Percentiles rank a stretch among this genome's conserved stretches.
These are phyloP conservation scores for Ricinus communis DNA, from an alignment of 345 rosid genomes.

Conservation along the genomic window DNA sequence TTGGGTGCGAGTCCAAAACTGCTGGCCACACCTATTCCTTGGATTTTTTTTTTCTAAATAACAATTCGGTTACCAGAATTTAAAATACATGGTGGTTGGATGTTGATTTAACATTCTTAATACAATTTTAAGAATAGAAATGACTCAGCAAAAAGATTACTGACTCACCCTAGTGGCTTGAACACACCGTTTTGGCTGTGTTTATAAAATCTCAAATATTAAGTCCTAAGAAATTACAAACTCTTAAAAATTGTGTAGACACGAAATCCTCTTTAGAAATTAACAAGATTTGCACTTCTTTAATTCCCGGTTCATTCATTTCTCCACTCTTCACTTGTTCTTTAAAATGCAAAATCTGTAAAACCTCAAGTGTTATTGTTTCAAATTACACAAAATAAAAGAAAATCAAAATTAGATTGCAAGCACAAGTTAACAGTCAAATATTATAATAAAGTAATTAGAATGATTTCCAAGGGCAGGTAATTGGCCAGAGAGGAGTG, in stretches of 20 bases:
- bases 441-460: no score
- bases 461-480: constrained; percentile 57
- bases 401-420: neutral
- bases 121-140: no score
- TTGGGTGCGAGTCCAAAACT: no score
- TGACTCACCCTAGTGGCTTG: no score
- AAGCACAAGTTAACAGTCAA: neutral
- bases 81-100: no score
- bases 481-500: constrained; percentile 80
- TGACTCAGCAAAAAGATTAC: no score
- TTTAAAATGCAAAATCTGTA: constrained; percentile 71
- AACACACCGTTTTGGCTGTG: no score
- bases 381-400: constrained; percentile 51
- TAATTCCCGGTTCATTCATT: constrained; percentile 67
- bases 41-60: no score
- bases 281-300: constrained; percentile 76
- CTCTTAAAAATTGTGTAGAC: constrained; percentile 87
- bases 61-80: no score
- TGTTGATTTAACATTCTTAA: no score
- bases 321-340: constrained; percentile 72
- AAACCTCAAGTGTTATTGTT: constrained; percentile 86
- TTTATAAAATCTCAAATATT: neutral
- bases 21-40: no score
- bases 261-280: constrained; percentile 78
- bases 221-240: constrained; percentile 17